phyloP scores from a whole-genome alignment of 164 flowering plant genomes.

The Akebia trifoliata region DNA sequence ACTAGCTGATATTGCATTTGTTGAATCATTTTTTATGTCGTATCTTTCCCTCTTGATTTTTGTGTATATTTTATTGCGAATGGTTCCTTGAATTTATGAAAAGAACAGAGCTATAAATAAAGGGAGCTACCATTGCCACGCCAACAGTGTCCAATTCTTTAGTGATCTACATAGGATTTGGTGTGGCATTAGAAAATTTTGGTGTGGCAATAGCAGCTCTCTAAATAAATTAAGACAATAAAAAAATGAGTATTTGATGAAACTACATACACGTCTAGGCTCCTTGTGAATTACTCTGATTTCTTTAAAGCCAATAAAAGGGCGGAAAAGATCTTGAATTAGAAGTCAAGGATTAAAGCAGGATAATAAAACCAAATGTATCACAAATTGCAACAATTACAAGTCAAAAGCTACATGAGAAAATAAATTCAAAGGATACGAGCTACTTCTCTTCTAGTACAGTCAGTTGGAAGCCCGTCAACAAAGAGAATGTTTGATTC shows the following conservation, averaged over 20 bases:
- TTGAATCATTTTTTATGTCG: too few species aligned
- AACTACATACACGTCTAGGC: conserved; percentile 55
- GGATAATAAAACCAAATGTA: neutral
- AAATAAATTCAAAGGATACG: conserved; percentile 54
- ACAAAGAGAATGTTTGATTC: conserved; percentile 63
- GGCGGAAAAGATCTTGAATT: conserved; percentile 63
- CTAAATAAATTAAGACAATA: neutral
- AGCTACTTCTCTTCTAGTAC: conserved; percentile 74
- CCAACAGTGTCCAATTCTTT: too few species aligned
- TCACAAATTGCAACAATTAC: neutral
- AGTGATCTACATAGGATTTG: too few species aligned
- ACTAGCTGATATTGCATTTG: too few species aligned
- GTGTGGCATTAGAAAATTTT: too few species aligned
- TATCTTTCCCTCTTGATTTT: too few species aligned
- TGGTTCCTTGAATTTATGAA: neutral
- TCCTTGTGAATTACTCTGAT: conserved; percentile 75
- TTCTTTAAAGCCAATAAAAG: conserved; percentile 73
- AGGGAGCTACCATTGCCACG: too few species aligned
- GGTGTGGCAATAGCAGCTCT: too few species aligned
- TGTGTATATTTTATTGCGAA: too few species aligned
- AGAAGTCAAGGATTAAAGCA: conserved; percentile 38
- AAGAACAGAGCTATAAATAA: too few species aligned
- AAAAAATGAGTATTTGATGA: neutral
- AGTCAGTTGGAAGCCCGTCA: conserved; percentile 67
- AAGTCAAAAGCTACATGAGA: neutral